Evolutionary conservation across 1,284 basidiomycete species (phyloP), one percentile per base, ranked within the genome.

Genomic region (Prillingera fragicola): DNA sequence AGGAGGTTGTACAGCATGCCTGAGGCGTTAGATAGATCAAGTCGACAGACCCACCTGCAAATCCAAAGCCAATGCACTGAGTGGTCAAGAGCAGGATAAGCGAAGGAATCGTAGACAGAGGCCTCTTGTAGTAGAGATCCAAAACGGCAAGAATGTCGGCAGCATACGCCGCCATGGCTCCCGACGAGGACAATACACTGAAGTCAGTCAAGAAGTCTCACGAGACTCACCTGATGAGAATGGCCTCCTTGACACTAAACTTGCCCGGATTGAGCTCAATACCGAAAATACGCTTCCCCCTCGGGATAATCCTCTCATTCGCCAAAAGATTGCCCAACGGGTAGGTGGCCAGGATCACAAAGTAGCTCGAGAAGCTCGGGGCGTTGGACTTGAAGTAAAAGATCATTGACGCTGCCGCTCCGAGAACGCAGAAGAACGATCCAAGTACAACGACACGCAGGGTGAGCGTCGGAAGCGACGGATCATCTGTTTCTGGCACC

Each of bases 11-110:
- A 70, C 3, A 71, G 55, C 59, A 71, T 68, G 1, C 70, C 70
- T 65, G 37, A 19, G 29, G 23, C 27, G 15, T 44, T 10, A 40
- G 38, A 21, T 32, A 1, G 7, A 21, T 10, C 12, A 8, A 5
- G 3, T 2, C 2, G 5, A 13, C 63, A n/a, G 18, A 55, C 64
- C 43, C 41, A 48, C 76, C 76, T 9, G 73, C 73, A 5, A 78
- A 59, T 1, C 76, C 77, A 42, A 77, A 77, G 4, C 76, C 77
- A 24, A 78, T 73, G 35, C 76, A 67, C 54, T 79, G 77, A 1
- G 76, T 78, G 4, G 73, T 73, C 37, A 77, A 68, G 1, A 79
- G 67, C 1, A 78, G 76, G 45, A 81, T 75, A 23, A 80, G 76
- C 2, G 73, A 67, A 3, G 69, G 60, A 4, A 69, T 21, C 0